Conservation (phyloP, 768 basidiomycete species). For the Leccinellum rugosiceps region DNA sequence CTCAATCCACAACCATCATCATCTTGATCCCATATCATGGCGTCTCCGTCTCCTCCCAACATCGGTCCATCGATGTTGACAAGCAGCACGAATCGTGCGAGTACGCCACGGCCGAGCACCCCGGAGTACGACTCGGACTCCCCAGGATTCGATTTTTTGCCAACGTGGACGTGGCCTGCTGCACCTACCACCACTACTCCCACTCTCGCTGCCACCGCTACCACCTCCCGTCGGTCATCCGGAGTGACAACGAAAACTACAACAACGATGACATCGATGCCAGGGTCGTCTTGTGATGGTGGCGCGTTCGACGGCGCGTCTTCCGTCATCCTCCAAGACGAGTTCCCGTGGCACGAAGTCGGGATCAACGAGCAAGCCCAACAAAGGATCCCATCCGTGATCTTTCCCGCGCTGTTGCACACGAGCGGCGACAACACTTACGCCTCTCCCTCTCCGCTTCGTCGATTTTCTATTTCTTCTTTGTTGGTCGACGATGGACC, state of each 20-base stretch:
- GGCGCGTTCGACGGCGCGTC: slow-evolving; percentile 8
- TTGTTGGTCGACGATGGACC: background rate
- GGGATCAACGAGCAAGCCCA: background rate
- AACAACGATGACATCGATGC: background rate
- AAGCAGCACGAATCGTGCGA: background rate
- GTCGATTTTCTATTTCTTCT: background rate
- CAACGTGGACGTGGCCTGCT: background rate
- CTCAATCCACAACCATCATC: background rate
- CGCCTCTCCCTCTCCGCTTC: background rate
- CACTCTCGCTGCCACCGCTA: background rate
- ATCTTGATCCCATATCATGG: background rate
- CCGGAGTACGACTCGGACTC: background rate
- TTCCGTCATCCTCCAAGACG: slow-evolving; percentile 11
- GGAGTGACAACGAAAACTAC: background rate
- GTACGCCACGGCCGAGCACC: background rate
- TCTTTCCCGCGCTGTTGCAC: slow-evolving; percentile 19
- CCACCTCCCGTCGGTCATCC: background rate
- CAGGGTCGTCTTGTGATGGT: background rate
- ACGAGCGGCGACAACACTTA: background rate
- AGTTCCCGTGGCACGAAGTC: slow-evolving; percentile 5
- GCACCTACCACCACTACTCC: background rate
- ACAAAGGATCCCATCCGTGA: slow-evolving; percentile 11
- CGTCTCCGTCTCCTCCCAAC: background rate
- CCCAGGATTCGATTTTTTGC: background rate
- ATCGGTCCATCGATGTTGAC: background rate